Conservation (phyloP, 495 filamentous ascomycete genomes). For the Tuber aestivum region DNA sequence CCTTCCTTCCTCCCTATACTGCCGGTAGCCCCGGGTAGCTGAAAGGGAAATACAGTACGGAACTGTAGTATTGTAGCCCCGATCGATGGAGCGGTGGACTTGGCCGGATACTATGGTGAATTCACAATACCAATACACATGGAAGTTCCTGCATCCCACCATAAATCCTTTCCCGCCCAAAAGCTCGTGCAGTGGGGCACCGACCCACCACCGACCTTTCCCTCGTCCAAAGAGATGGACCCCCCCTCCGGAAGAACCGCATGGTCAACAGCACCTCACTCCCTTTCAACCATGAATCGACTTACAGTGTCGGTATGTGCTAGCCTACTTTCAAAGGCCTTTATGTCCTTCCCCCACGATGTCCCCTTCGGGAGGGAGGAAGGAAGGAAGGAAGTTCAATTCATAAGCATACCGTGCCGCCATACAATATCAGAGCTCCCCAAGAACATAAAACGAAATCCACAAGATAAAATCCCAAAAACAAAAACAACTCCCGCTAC, state of each 20-base stretch:
- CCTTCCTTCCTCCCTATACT: not conserved
- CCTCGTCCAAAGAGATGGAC: not conserved
- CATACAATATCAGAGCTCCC: not conserved
- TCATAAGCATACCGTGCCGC: not conserved
- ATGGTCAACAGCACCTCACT: not conserved
- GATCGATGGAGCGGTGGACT: not conserved
- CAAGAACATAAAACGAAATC: not conserved
- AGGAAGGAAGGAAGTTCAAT: not conserved
- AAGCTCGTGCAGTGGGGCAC: not conserved
- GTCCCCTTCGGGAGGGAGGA: not conserved
- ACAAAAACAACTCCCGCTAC: not conserved
- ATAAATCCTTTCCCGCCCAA: not conserved
- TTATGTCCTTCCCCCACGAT: not conserved
- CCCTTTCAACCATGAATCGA: not conserved
- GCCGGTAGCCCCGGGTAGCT: not conserved
- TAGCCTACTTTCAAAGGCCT: not conserved
- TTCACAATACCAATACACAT: no score
- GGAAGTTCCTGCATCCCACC: not conserved
- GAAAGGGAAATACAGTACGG: not conserved
- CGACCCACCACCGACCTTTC: not conserved
- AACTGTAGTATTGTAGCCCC: not conserved
- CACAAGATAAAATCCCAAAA: not conserved
- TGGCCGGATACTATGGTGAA: no score
- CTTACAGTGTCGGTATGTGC: not conserved
- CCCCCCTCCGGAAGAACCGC: not conserved